Evolutionary conservation across 495 filamentous ascomycete genomes (phyloP), one percentile per base, ranked within the genome.

Genomic region (Neurospora hispaniola): DNA sequence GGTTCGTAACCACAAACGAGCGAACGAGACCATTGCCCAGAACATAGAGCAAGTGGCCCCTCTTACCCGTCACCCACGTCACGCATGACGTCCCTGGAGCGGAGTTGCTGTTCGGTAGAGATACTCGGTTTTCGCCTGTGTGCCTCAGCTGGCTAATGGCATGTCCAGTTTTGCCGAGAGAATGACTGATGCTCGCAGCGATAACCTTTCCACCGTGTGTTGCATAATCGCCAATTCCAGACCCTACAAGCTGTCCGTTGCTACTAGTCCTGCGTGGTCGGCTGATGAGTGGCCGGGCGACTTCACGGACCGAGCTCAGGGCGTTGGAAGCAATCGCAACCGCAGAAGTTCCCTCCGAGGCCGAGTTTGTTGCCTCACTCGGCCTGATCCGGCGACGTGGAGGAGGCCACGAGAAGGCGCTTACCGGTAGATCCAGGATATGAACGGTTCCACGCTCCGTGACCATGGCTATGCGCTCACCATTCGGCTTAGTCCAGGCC

Each of bases 401-500:
- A 59, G 94, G 94, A 41, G 94, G 94, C 95, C 94, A 98, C 54
- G 91, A 89, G 72, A 93, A 94, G 4, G 94, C 93, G 70, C 88
- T 91, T 38, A 89, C 82, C n/a, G 93, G 92, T 68, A 98, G 82
- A 76, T 97, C 92, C 75, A 96, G 90, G 35, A 97, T 88, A 81
- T 99, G 96, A 5, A 97, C 90, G 3, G 96, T 99, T n/a, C 95
- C 93, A 75, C 92, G 91, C 72, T 95, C 91, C 11, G 95, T 98
- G 66, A 97, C 88, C 78, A 99, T 88, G 14, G 94, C 94, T 14
- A 94, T 80, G 73, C 90, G 87, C 76, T 97, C 93, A 14, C 91
- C 93, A 62, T 89, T 89, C 9, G 95, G 94, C 46, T 88, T 85
- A 2, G 90, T 90, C 96, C 96, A 99, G 9, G 90, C 90, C 20